These are phyloP conservation scores for Mycena vitilis DNA, from an alignment of 768 basidiomycete genomes.

Conservation along the genomic window DNA sequence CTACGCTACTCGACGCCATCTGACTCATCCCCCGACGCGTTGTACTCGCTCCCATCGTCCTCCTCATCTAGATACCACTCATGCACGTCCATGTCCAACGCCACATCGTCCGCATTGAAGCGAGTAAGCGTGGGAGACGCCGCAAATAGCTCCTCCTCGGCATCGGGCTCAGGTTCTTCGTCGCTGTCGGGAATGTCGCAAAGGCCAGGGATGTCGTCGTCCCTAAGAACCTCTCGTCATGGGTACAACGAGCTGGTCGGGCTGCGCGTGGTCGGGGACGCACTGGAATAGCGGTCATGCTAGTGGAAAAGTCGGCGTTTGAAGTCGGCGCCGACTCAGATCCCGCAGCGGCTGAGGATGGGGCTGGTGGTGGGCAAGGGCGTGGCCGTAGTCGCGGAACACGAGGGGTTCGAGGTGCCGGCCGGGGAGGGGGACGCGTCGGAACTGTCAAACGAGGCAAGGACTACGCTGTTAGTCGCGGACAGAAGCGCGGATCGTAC, in stretches of 20 bases:
- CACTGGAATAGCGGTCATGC: constrained; percentile 42
- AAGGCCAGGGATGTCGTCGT: not conserved
- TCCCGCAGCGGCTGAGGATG: not conserved
- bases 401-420: not conserved
- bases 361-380: not conserved
- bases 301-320: constrained; percentile 38
- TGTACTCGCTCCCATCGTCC: constrained; percentile 6
- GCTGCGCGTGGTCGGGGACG: constrained; percentile 40
- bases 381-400: not conserved
- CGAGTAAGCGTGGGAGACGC: constrained; percentile 8
- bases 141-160: constrained; percentile 1
- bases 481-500: constrained; percentile 6
- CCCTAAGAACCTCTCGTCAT: constrained; percentile 43
- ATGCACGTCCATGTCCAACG: constrained; percentile 5
- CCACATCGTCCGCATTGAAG: constrained; percentile 5
- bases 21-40: not conserved
- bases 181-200: not conserved
- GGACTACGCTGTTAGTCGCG: constrained; percentile 5
- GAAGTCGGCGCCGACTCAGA: not conserved
- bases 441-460: not conserved
- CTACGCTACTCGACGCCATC: constrained; percentile 1
- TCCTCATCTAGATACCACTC: constrained; percentile 7
- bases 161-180: not conserved
- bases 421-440: not conserved
- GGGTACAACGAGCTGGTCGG: constrained; percentile 47